Evolutionary conservation across 176 grass and related monocot species (phyloP).

Genomic region (Coix lacrymajobi): DNA sequence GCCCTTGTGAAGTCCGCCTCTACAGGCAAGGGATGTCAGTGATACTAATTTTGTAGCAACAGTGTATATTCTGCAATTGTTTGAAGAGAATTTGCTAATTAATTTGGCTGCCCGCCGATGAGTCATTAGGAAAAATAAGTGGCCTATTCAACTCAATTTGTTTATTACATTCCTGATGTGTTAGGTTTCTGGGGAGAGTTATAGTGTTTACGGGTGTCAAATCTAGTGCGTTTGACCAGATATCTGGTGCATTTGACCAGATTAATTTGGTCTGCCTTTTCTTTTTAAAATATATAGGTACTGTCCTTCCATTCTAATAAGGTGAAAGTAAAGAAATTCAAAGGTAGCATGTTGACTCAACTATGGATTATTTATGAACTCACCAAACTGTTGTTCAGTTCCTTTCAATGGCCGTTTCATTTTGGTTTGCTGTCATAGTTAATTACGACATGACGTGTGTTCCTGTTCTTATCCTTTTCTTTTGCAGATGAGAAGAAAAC

Average conservation of each 20-base stretch:
- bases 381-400: not conserved
- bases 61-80: not conserved
- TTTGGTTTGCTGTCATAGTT: not conserved
- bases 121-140: not conserved
- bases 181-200: not conserved
- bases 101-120: not conserved
- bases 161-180: not conserved
- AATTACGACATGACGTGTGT: not conserved
- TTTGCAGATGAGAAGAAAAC: conserved; percentile 56
- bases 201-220: not conserved
- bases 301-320: not conserved
- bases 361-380: not conserved
- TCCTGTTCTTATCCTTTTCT: not conserved
- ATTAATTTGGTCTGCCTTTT: not conserved
- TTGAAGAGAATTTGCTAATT: not conserved
- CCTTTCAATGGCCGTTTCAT: not conserved
- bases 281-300: not conserved
- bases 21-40: not conserved
- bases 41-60: not conserved
- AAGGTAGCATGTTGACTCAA: not conserved
- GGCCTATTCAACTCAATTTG: not conserved
- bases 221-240: not conserved
- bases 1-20: not conserved
- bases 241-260: not conserved
- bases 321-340: not conserved